Evolutionary conservation across 345 rosid species (phyloP).

Genomic region (Populus simonii): DNA sequence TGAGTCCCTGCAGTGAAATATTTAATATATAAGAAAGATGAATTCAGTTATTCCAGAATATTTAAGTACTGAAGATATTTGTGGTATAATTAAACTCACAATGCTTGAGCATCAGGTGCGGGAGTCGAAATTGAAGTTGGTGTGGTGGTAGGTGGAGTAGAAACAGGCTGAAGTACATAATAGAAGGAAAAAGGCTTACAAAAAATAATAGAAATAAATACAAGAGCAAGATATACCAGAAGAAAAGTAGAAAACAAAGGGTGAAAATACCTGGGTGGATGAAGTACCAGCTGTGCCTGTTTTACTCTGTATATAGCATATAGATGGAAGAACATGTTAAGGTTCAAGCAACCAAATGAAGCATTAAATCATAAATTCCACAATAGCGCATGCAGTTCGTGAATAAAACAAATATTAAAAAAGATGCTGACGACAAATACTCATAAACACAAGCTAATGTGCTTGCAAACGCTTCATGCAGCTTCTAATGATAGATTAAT

Average conservation of each 20-base stretch:
- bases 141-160: conserved; percentile 38
- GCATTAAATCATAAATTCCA: no score
- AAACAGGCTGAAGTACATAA: conserved; percentile 47
- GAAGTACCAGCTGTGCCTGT: conserved; percentile 55
- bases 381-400: no score
- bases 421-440: no score
- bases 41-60: conserved; percentile 1
- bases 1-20: conserved; percentile 27
- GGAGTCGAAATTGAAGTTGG: conserved; percentile 25
- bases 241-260: not conserved
- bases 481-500: no score
- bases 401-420: no score
- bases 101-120: conserved; percentile 48
- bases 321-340: not conserved
- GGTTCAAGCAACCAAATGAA: not conserved
- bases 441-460: no score
- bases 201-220: not conserved
- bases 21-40: conserved; percentile 6
- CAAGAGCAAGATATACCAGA: not conserved
- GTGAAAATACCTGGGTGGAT: conserved; percentile 52
- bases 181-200: conserved; percentile 1
- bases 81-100: conserved; percentile 37
- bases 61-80: not conserved
- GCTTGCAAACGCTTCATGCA: no score
- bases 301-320: conserved; percentile 56